These are phyloP conservation scores for Tulasnella sp. DNA, from an alignment of 768 basidiomycete species.

Conservation along the genomic window DNA sequence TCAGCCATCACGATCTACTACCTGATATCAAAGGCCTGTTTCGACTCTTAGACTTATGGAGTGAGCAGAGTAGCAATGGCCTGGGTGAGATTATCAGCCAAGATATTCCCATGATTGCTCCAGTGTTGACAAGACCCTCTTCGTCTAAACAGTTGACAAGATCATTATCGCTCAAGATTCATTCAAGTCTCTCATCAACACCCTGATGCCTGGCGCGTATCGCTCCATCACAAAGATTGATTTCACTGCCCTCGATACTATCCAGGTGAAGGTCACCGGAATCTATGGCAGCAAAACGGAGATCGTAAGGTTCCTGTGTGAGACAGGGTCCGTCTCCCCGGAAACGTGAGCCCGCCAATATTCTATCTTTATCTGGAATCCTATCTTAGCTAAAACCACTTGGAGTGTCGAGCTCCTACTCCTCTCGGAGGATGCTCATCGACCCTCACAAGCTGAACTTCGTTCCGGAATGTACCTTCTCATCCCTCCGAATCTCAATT, in stretches of 20 bases:
- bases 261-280: slow-evolving; percentile 39
- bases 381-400: background rate
- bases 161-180: slow-evolving; percentile 47
- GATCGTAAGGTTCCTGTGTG: slow-evolving; percentile 36
- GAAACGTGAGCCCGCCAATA: slow-evolving; percentile 35
- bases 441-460: background rate
- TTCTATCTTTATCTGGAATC: background rate
- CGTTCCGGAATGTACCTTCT: slow-evolving; percentile 7
- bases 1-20: background rate
- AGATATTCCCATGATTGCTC: background rate
- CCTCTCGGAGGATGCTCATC: background rate
- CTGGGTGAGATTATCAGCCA: background rate
- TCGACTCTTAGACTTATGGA: slow-evolving; percentile 13
- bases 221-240: slow-evolving; percentile 44
- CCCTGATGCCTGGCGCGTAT: slow-evolving; percentile 41
- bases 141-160: slow-evolving; percentile 33
- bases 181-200: slow-evolving; percentile 38
- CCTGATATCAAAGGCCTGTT: background rate
- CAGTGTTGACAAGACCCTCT: background rate
- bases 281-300: slow-evolving; percentile 46
- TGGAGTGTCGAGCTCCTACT: background rate
- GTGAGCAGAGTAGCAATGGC: slow-evolving; percentile 5
- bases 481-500: background rate
- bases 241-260: slow-evolving; percentile 40
- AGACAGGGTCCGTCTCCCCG: slow-evolving; percentile 30